Conservation (phyloP, 306 rosid species). For the Sicyos baderoa region DNA sequence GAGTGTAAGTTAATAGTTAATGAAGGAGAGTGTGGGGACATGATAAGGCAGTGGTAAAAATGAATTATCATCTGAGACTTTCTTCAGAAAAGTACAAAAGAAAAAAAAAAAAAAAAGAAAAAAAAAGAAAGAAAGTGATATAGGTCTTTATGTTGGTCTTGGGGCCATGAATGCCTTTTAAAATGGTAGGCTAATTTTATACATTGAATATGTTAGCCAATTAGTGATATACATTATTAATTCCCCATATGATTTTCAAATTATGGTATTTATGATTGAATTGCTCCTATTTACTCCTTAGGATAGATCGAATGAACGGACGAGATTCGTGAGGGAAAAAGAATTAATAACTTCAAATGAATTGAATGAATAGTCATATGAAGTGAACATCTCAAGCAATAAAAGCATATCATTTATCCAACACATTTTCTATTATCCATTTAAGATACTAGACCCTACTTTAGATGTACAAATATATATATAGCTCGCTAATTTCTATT, state of each 20-base stretch:
- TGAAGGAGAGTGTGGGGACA: constrained; percentile 2
- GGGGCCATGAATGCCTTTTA: background rate
- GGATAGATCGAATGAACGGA: background rate
- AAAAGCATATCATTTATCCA: background rate
- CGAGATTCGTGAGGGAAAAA: background rate
- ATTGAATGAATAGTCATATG: background rate
- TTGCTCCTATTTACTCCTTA: background rate
- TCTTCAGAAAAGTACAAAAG: constrained; percentile 3
- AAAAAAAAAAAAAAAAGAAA: background rate
- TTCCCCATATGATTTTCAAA: background rate
- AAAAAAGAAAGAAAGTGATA: too few species aligned
- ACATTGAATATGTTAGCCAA: background rate
- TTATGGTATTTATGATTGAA: background rate
- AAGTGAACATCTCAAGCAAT: background rate
- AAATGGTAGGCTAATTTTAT: background rate
- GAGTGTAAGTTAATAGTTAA: background rate
- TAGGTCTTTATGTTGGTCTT: background rate
- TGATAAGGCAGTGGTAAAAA: constrained; percentile 1
- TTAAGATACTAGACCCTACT: background rate
- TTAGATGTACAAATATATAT: background rate
- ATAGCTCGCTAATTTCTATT: too few species aligned
- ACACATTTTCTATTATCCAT: background rate
- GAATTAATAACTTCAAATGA: background rate
- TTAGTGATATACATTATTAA: background rate
- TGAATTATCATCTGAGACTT: constrained; percentile 5